Conservation (phyloP, 805 yeast genomes). For the Nakazawaea wickerhamii region DNA sequence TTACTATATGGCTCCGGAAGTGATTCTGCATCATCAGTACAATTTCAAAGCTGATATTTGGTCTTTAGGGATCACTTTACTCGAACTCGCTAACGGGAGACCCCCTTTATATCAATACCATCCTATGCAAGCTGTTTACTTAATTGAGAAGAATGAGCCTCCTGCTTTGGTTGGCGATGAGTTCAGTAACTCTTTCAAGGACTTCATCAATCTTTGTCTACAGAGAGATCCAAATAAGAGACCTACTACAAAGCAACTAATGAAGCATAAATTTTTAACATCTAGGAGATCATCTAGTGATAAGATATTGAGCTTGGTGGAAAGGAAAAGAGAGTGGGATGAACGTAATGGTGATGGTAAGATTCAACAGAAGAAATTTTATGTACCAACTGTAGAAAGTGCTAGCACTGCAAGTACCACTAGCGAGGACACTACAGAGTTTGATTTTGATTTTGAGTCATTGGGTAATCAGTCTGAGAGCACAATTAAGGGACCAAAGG, state of each 20-base stretch:
- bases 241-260: slow-evolving; percentile 55
- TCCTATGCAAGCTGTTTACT: slow-evolving; percentile 50
- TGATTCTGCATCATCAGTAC: slow-evolving; percentile 47
- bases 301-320: slow-evolving; percentile 33
- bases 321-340: slow-evolving; percentile 40
- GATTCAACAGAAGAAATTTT: slow-evolving; percentile 21
- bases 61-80: slow-evolving; percentile 76
- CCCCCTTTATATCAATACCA: slow-evolving; percentile 60
- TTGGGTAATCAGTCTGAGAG: neutral
- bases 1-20: slow-evolving; percentile 64
- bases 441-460: slow-evolving; percentile 10
- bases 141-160: slow-evolving; percentile 43
- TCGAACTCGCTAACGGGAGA: slow-evolving; percentile 64
- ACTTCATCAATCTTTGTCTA: slow-evolving; percentile 66
- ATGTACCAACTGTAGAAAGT: slow-evolving; percentile 28
- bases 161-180: slow-evolving; percentile 35
- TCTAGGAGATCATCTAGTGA: slow-evolving; percentile 31
- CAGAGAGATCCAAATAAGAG: slow-evolving; percentile 64
- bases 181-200: slow-evolving; percentile 43
- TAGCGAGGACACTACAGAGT: slow-evolving; percentile 12
- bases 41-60: slow-evolving; percentile 74
- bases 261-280: slow-evolving; percentile 55
- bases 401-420: neutral
- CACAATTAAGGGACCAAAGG: neutral
- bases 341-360: slow-evolving; percentile 24